These are phyloP conservation scores for Volvox carteri DNA, from an alignment of 163 green algal species.

Conservation along the genomic window DNA sequence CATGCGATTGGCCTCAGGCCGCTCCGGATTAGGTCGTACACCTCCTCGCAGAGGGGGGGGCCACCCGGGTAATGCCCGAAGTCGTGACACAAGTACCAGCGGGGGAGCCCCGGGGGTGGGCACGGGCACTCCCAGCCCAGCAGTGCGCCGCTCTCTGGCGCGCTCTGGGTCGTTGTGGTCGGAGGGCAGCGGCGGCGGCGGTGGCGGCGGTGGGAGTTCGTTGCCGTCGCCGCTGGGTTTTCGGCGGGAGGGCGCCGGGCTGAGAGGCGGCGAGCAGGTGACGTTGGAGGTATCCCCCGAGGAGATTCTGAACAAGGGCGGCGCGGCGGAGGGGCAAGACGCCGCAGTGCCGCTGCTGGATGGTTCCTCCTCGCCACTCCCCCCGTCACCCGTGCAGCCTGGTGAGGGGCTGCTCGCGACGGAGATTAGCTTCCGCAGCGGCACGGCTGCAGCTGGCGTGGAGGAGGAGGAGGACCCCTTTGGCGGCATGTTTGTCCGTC, in stretches of 20 bases:
- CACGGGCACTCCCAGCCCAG: neutral
- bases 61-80: neutral
- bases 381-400: too few species aligned
- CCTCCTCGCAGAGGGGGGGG: neutral
- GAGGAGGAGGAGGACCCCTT: neutral
- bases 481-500: conserved; percentile 16
- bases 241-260: neutral
- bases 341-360: too few species aligned
- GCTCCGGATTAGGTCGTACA: conserved; percentile 10
- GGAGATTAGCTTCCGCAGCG: neutral
- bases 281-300: neutral
- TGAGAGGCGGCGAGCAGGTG: neutral
- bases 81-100: neutral
- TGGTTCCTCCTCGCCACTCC: too few species aligned
- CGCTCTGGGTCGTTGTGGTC: too few species aligned
- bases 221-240: neutral
- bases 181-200: neutral
- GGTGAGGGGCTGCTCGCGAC: neutral
- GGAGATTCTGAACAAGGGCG: neutral
- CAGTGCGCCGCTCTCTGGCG: neutral
- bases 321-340: neutral
- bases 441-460: neutral
- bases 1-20: conserved; percentile 45
- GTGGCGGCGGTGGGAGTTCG: neutral
- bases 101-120: neutral